These are phyloP conservation scores for Sechiopsis laciniata DNA, from an alignment of 306 rosid species.

Conservation along the genomic window DNA sequence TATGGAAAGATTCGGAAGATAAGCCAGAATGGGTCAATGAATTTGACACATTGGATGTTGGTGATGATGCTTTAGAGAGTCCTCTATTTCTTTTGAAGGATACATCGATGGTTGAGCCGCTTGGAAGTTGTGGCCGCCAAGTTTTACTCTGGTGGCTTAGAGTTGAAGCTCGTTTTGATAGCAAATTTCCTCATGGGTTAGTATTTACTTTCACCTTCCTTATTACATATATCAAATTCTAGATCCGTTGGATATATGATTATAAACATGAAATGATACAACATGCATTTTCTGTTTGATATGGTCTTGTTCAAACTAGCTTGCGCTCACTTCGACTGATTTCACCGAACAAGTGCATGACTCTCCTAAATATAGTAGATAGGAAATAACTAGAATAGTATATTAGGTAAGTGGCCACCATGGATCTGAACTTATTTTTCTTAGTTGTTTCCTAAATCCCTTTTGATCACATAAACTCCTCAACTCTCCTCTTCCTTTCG, in stretches of 20 bases:
- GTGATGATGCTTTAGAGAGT: slow-evolving; percentile 52
- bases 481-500: no score
- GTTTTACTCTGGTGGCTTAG: slow-evolving; percentile 95
- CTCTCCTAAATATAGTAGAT: no score
- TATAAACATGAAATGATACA: no score
- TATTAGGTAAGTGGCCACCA: no score
- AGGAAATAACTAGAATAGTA: no score
- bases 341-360: no score
- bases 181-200: slow-evolving; percentile 91
- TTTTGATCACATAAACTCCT: no score
- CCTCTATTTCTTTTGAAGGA: slow-evolving; percentile 83
- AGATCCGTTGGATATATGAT: neutral
- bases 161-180: slow-evolving; percentile 96
- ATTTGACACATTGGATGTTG: slow-evolving; percentile 50
- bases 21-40: slow-evolving; percentile 84
- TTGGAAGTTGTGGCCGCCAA: slow-evolving; percentile 91
- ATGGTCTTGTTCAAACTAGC: no score
- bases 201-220: slow-evolving; percentile 22
- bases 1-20: slow-evolving; percentile 72
- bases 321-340: no score
- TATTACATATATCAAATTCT: neutral
- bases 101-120: slow-evolving; percentile 75
- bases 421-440: no score
- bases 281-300: no score
- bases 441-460: no score